Base-by-base conservation (phyloP, 148 eudicot species). In the Cornus kousa region DNA sequence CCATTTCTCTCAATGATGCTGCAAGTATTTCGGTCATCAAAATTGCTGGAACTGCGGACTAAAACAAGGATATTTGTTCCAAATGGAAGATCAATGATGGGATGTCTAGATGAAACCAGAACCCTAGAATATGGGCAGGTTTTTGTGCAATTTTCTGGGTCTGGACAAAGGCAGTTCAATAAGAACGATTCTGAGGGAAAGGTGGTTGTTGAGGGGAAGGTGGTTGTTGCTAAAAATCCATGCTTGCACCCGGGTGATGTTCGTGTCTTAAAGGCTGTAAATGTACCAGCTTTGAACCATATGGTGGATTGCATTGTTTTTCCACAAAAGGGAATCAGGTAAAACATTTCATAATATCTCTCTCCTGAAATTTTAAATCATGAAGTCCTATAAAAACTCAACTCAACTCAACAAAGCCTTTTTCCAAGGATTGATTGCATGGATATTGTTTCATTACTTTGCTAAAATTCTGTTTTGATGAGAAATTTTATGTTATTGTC, bases 261-360 rank as follows among this genome's bases (percentile, higher is more conserved):
- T 31, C 97, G 94, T 74, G 88, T 89, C 72, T 73, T 92, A 33
- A 81, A 19, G 68, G 97, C 94, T 9, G 87, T 92, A 32, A 75
- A 90, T 79, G 91, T 89, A 62, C 92, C 90, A 22, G 83, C 88
- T 57, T 84, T 92, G 72, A 84, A 62, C 35, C 97, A 90, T 80
- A 90, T 92, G 97, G 90, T 90, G 75, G 94, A 92, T 67, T 92
- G 97, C 65, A 86, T 92, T n/a, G 94, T 90, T 67, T 92, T 92
- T 81, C 97, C 97, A 20, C 89, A 86, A 67, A 92, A 84, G 72
- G 97, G 97, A 74, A 71, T n/a, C 83, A 80, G 94, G 97, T 92
- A 82, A 65, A 32, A 14, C 7, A 48, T 53, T 12, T 53, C 59
- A 53, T 53, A 48, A 14, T 53, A 53, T 53, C 19, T 16, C 1